A percentile compares a stretch with the other conserved stretches of the same genome.
Evolutionary conservation across 1,284 basidiomycete genomes (phyloP).

Genomic region (Ganoderma meredithae): DNA sequence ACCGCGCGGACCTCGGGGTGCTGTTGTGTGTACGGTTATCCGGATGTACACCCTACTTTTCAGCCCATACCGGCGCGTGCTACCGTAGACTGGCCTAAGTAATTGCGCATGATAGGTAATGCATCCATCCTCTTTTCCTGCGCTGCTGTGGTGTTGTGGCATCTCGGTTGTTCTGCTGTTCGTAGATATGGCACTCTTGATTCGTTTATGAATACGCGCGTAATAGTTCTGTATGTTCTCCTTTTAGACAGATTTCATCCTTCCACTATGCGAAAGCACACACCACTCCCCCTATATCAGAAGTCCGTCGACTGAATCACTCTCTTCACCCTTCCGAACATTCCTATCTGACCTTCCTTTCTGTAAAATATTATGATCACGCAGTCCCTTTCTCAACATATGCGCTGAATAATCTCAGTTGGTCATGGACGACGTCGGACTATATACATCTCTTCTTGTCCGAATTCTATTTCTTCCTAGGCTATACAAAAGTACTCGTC

Average conservation of each 20-base stretch:
- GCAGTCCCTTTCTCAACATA: background rate
- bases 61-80: constrained; percentile 4
- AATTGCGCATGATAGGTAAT: constrained; percentile 23
- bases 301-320: background rate
- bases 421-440: background rate
- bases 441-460: background rate
- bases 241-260: background rate
- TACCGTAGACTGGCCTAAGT: constrained; percentile 19
- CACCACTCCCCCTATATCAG: background rate
- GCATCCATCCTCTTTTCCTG: background rate
- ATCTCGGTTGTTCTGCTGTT: background rate
- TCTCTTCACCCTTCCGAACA: background rate
- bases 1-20: background rate
- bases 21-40: background rate
- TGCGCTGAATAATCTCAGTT: background rate
- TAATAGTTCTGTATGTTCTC: background rate
- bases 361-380: background rate
- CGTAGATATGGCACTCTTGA: background rate
- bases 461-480: background rate
- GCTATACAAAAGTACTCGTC: too few relatives aligned
- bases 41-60: constrained; percentile 2
- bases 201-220: background rate
- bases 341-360: background rate
- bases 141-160: background rate
- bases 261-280: background rate